These are phyloP conservation scores for Apocynum venetum DNA, from an alignment of 257 asterid species.

Conservation along the genomic window DNA sequence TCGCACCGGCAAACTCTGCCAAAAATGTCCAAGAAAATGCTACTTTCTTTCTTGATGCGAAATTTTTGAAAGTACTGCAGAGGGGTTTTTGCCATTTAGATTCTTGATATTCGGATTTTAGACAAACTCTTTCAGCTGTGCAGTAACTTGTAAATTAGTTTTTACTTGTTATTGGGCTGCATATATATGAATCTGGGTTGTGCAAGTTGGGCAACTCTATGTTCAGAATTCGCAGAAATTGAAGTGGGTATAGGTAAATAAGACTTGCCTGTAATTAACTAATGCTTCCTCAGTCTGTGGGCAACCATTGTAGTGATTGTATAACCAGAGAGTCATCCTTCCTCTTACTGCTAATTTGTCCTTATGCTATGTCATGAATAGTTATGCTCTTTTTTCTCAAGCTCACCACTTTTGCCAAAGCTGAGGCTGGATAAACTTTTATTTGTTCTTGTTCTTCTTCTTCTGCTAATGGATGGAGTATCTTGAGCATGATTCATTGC, in stretches of 20 bases:
- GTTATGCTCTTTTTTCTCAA: too few species aligned
- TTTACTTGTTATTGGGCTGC: neutral
- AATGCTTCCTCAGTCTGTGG: neutral
- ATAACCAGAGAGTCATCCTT: too few species aligned
- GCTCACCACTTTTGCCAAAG: too few species aligned
- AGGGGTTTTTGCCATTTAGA: neutral
- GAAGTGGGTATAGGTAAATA: too few species aligned
- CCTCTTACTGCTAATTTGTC: too few species aligned
- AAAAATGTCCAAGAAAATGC: neutral
- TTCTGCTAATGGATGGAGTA: neutral
- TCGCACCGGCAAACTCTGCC: neutral
- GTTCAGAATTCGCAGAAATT: too few species aligned
- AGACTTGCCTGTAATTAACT: neutral
- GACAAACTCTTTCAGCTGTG: neutral
- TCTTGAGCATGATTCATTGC: neutral
- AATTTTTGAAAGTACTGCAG: neutral
- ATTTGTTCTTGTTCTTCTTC: too few species aligned
- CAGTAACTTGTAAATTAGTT: neutral
- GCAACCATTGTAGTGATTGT: neutral
- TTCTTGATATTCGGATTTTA: neutral
- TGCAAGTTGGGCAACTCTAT: too few species aligned
- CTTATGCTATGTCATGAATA: too few species aligned
- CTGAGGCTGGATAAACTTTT: too few species aligned
- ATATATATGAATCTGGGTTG: neutral
- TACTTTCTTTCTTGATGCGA: neutral